Conservation (phyloP, 352 stramenopile genomes). For the Phytophthora syringae region DNA sequence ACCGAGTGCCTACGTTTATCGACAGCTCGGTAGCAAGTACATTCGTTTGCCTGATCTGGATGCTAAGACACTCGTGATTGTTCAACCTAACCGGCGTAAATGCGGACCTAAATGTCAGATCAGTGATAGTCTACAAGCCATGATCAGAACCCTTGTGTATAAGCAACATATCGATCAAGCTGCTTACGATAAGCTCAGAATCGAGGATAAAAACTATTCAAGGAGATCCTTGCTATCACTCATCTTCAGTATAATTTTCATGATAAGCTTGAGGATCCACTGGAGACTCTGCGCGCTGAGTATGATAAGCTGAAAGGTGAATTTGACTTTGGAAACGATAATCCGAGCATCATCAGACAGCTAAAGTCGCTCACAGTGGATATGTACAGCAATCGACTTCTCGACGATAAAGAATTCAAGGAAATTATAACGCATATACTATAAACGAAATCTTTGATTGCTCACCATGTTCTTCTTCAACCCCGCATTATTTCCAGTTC, state of each 20-base stretch:
- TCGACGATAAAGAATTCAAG: constrained; percentile 3
- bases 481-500: constrained; percentile 5
- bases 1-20: constrained; percentile 7
- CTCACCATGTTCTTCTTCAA: constrained; percentile 5
- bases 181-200: neutral
- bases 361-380: neutral
- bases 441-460: too few relatives aligned
- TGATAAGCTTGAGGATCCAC: neutral
- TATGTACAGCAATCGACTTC: constrained; percentile 2
- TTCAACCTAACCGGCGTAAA: constrained; percentile 3
- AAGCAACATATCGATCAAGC: neutral
- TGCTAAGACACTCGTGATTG: constrained; percentile 5
- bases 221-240: constrained; percentile 1
- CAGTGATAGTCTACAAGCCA: neutral
- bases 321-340: neutral
- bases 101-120: neutral
- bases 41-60: constrained; percentile 18
- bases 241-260: constrained; percentile 2
- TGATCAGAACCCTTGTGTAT: constrained; percentile 1
- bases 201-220: constrained; percentile 2
- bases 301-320: constrained; percentile 4
- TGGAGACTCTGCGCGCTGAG: constrained; percentile 1
- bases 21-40: constrained; percentile 13
- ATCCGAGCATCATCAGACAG: constrained; percentile 4
- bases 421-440: constrained; percentile 1